Conservation (phyloP, 768 basidiomycete species). For the Collybia sordida region DNA sequence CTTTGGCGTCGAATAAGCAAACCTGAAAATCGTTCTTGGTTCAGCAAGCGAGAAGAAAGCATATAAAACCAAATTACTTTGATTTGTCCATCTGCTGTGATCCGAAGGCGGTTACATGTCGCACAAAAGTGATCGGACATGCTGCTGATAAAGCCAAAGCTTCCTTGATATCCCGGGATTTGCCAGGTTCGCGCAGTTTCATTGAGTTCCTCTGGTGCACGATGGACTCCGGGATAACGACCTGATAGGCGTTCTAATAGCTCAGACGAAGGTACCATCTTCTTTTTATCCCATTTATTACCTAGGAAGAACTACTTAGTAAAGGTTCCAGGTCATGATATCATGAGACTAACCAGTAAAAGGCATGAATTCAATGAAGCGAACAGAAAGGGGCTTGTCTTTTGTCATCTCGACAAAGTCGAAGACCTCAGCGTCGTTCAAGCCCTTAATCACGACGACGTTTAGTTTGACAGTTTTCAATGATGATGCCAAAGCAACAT, state of each 20-base stretch:
- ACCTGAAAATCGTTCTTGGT: slow-evolving; percentile 47
- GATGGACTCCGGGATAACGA: slow-evolving; percentile 49
- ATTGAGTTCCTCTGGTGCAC: slow-evolving; percentile 65
- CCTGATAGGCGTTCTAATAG: slow-evolving; percentile 51
- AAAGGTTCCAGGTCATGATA: no score
- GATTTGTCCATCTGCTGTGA: slow-evolving; percentile 90
- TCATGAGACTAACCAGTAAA: slow-evolving; percentile 62
- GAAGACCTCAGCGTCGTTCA: slow-evolving; percentile 80
- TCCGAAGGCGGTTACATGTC: slow-evolving; percentile 78
- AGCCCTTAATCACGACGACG: slow-evolving; percentile 75
- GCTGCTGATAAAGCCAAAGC: slow-evolving; percentile 86
- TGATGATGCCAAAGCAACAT: slow-evolving; percentile 55
- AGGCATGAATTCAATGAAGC: slow-evolving; percentile 95
- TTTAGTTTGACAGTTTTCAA: slow-evolving; percentile 76
- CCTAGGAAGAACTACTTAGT: slow-evolving; percentile 38
- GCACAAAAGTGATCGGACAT: slow-evolving; percentile 94
- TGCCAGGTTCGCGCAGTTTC: slow-evolving; percentile 83
- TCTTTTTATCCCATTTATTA: slow-evolving; percentile 81
- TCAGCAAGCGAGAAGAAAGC: neutral
- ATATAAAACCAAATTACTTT: slow-evolving; percentile 46
- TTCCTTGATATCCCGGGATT: slow-evolving; percentile 69
- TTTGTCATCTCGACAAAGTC: slow-evolving; percentile 80
- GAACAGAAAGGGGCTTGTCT: slow-evolving; percentile 60
- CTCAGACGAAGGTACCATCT: slow-evolving; percentile 77
- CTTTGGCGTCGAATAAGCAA: slow-evolving; percentile 83